Evolutionary conservation across 2,329 filamentous ascomycete species (phyloP), one percentile per base, ranked within the genome.

Genomic region (Clarireedia homoeocarpa): DNA sequence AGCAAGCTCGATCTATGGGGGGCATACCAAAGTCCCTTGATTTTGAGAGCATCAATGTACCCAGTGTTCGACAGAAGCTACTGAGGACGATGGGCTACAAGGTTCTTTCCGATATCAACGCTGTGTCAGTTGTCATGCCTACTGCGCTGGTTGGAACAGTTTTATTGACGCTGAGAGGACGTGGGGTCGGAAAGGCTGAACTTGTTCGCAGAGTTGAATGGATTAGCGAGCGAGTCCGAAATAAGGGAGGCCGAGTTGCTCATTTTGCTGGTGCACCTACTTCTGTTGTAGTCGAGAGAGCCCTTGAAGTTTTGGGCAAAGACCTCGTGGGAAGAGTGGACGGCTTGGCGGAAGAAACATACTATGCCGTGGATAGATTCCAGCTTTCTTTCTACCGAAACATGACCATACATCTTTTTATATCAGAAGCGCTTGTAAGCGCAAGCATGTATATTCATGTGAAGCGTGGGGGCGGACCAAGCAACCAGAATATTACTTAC

Each of bases 391-490:
- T 99, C 72, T 99, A 99, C 73, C 86, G 94, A 52, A 99, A 99
- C 72, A 97, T 97, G 94, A 96, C 92, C 0, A 99, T 99, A 59
- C 94, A 99, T 69, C 80, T 99, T 5, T 99, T 99, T 71, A 94
- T 99, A 56, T 87, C 90, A 2, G 91, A 97, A 69, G 88, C 92
- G 0, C 77, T 99, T 4, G 89, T 97, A 23, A 94, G 89, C 59
- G 89, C 86, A 4, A 88, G 88, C 27, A 85, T 99, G 78, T 99
- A 99, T 71, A 94, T 85, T 0, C 82, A 83, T 46, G 88, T 97
- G 54, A 99, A 99, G 71, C 84, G 84, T 60, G 94, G 94, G 15
- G 92, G 92, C n/a, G 89, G 88, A 0, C 87, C 89, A 0, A 77
- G 84, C 4, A 82, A 87, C 62, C 90, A 97, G 68, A 82, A 87